These are phyloP conservation scores for Yarrowia galli DNA, from an alignment of 1,139 yeast genomes.

Conservation along the genomic window DNA sequence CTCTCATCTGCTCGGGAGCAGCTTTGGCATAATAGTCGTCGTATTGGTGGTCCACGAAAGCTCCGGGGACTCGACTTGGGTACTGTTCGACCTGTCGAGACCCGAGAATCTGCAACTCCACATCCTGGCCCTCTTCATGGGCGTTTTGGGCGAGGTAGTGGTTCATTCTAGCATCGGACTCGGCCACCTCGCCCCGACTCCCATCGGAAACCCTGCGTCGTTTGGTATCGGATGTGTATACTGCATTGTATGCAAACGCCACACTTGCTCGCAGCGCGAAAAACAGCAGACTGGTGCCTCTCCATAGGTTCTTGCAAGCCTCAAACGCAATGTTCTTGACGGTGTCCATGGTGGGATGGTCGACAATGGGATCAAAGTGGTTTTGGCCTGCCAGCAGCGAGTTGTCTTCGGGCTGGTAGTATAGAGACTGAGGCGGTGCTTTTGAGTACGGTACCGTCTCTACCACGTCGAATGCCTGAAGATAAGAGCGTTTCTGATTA, in stretches of 20 bases:
- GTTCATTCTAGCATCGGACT: conserved; percentile 12
- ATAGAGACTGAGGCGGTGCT: conserved; percentile 1
- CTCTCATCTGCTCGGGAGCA: conserved; percentile 34
- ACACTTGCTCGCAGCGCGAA: conserved; percentile 25
- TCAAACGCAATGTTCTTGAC: conserved; percentile 31
- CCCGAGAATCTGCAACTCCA: conserved; percentile 20
- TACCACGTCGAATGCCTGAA: conserved; percentile 26
- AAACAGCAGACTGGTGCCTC: conserved; percentile 32
- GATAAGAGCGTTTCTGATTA: conserved; percentile 32
- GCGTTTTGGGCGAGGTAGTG: conserved; percentile 11
- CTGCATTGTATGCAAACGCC: conserved; percentile 24
- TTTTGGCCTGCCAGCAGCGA: conserved; percentile 18
- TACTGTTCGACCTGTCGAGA: conserved; percentile 9
- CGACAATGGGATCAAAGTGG: conserved; percentile 30
- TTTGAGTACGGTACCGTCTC: background rate
- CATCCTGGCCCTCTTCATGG: conserved; percentile 15
- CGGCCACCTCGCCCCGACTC: background rate
- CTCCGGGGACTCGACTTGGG: conserved; percentile 22
- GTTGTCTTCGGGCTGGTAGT: background rate
- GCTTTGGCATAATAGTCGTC: conserved; percentile 21
- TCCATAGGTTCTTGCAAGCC: conserved; percentile 32
- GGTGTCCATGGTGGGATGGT: conserved; percentile 29
- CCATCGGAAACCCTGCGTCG: conserved; percentile 12
- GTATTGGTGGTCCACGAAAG: conserved; percentile 25
- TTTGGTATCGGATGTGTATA: conserved; percentile 19